phyloP scores from a whole-genome alignment of 129 eudicot species.

The Flaveria linearis region DNA sequence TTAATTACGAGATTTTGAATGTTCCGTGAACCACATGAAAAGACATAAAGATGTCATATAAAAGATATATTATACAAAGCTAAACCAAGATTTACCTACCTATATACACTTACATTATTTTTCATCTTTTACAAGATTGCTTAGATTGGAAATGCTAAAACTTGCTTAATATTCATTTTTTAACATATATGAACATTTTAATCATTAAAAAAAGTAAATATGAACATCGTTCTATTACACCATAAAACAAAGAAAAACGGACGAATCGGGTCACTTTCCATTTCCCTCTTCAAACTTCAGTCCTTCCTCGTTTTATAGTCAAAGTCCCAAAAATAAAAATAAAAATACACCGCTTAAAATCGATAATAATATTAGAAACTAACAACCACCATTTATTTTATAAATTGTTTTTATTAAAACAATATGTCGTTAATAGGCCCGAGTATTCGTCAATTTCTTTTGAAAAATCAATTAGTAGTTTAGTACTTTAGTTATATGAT shows the following conservation, averaged over 20 bases:
- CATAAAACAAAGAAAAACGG: background rate
- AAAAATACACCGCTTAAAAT: background rate
- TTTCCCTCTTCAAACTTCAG: constrained; percentile 18
- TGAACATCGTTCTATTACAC: background rate
- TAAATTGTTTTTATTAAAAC: background rate
- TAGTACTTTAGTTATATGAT: background rate
- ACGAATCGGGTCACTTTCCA: constrained; percentile 5
- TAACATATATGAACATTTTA: too few relatives aligned
- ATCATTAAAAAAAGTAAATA: background rate
- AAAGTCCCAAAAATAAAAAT: background rate
- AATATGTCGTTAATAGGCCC: background rate
- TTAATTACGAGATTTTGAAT: too few relatives aligned
- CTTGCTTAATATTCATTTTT: too few relatives aligned
- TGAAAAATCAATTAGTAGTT: background rate
- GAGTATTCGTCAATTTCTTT: background rate
- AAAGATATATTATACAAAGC: too few relatives aligned
- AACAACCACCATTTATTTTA: background rate
- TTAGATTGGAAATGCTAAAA: too few relatives aligned
- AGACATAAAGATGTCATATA: too few relatives aligned
- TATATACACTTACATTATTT: too few relatives aligned
- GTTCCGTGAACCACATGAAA: too few relatives aligned
- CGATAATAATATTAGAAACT: background rate
- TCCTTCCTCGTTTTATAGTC: background rate
- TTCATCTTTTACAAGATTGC: too few relatives aligned
- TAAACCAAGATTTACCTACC: too few relatives aligned